Evolutionary conservation across 2,329 filamentous ascomycete genomes (phyloP).

Genomic region (Septoria linicola): DNA sequence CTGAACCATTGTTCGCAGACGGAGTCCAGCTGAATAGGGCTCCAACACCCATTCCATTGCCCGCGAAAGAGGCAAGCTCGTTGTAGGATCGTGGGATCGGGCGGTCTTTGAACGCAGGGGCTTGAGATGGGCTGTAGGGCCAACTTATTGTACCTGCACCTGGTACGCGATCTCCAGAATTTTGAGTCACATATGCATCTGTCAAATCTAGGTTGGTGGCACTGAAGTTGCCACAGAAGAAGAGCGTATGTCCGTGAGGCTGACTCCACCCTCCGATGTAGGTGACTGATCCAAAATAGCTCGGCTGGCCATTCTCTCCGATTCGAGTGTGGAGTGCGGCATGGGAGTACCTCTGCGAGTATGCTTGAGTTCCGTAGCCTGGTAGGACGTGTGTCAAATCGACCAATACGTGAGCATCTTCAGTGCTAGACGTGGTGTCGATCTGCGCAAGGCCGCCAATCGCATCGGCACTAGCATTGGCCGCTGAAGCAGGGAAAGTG

Average conservation of each 20-base stretch:
- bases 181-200: conserved; percentile 19
- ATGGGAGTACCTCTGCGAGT: conserved; percentile 26
- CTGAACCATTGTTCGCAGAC: conserved; percentile 16
- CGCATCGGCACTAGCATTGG: neutral
- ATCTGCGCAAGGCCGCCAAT: neutral
- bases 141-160: conserved; percentile 28
- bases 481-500: conserved; percentile 36
- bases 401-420: conserved; percentile 46
- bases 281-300: conserved; percentile 49
- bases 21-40: conserved; percentile 26
- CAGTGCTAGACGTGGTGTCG: neutral
- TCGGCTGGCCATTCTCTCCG: conserved; percentile 32
- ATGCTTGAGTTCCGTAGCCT: conserved; percentile 32
- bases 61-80: conserved; percentile 23
- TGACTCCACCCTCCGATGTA: conserved; percentile 50
- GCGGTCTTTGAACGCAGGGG: conserved; percentile 15
- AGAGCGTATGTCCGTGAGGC: conserved; percentile 46
- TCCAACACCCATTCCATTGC: conserved; percentile 23
- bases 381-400: conserved; percentile 53
- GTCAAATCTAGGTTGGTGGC: conserved; percentile 12
- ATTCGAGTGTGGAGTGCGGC: conserved; percentile 29
- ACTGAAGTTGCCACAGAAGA: conserved; percentile 44
- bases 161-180: conserved; percentile 6
- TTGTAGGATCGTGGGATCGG: conserved; percentile 21
- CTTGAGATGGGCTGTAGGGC: conserved; percentile 21